These are phyloP conservation scores for Skeletonema potamos DNA, from an alignment of 108 stramenopile genomes.

Conservation along the genomic window DNA sequence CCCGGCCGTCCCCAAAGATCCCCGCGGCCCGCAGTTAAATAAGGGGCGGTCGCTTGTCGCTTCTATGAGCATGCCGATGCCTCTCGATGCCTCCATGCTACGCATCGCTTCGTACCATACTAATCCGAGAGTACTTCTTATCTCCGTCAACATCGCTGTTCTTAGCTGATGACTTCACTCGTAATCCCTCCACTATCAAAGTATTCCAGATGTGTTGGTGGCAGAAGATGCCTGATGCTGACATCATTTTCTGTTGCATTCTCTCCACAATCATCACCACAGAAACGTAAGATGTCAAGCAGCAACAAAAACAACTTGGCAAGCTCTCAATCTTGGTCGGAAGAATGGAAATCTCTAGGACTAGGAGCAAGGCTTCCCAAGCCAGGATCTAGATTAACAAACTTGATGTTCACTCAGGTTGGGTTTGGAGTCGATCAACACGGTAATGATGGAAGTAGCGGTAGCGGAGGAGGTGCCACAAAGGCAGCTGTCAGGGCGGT, in stretches of 20 bases:
- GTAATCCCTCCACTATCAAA: background rate
- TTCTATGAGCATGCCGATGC: too few relatives aligned
- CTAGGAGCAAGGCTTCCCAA: slow-evolving; percentile 61
- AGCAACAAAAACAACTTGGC: slow-evolving; percentile 4
- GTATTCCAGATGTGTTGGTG: background rate
- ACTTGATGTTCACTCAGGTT: slow-evolving; percentile 75
- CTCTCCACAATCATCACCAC: background rate
- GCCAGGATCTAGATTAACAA: slow-evolving; percentile 19
- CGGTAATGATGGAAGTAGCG: slow-evolving; percentile 19
- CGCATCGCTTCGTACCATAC: too few relatives aligned
- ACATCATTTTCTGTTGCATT: background rate
- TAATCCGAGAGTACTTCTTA: too few relatives aligned
- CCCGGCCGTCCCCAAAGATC: too few relatives aligned
- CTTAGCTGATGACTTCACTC: background rate
- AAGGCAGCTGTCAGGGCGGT: slow-evolving; percentile 77
- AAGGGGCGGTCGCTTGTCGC: too few relatives aligned
- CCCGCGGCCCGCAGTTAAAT: too few relatives aligned
- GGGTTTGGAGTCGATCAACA: slow-evolving; percentile 87
- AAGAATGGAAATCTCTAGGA: slow-evolving; percentile 68
- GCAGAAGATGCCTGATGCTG: background rate
- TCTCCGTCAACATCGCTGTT: too few relatives aligned
- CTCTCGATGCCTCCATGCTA: too few relatives aligned
- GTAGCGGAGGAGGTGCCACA: slow-evolving; percentile 53
- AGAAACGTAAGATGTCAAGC: background rate
- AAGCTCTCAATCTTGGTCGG: slow-evolving; percentile 53